Conservation (phyloP, 164 flowering plant genomes). For the Santalum album region DNA sequence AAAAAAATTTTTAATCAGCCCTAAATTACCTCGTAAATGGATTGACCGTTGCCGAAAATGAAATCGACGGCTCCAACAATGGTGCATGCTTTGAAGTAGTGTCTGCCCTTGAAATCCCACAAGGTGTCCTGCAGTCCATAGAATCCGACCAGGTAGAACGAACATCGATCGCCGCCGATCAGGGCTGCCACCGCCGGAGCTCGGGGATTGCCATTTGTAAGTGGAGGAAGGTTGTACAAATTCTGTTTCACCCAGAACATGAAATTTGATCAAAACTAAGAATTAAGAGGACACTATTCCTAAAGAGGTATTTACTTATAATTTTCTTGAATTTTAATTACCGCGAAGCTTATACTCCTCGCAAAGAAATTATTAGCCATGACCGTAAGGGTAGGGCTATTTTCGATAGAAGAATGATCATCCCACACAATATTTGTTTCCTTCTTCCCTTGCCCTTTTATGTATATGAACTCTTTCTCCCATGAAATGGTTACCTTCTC, state of each 20-base stretch:
- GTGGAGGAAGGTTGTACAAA: not conserved
- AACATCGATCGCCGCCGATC: not conserved
- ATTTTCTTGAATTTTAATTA: not conserved
- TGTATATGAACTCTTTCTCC: not conserved
- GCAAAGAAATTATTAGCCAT: not conserved
- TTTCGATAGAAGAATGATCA: not conserved
- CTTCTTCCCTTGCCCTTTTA: conserved; percentile 1
- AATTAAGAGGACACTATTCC: not conserved
- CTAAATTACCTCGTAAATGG: conserved; percentile 2
- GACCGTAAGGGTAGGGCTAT: not conserved
- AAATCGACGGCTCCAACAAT: conserved; percentile 2
- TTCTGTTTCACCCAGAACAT: not conserved
- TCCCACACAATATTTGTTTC: not conserved
- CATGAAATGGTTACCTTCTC: not conserved
- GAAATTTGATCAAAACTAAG: not conserved
- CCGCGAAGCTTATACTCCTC: not conserved
- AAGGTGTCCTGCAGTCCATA: not conserved
- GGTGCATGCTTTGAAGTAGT: conserved; percentile 1
- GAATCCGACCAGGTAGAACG: not conserved
- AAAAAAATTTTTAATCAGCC: too few relatives aligned
- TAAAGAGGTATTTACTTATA: not conserved
- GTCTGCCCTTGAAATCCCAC: conserved; percentile 1
- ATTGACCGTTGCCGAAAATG: not conserved
- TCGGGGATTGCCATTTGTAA: not conserved
- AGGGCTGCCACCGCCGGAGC: not conserved